Evolutionary conservation across 495 filamentous ascomycete species (phyloP).

Genomic region (Aspergillus affinis): DNA sequence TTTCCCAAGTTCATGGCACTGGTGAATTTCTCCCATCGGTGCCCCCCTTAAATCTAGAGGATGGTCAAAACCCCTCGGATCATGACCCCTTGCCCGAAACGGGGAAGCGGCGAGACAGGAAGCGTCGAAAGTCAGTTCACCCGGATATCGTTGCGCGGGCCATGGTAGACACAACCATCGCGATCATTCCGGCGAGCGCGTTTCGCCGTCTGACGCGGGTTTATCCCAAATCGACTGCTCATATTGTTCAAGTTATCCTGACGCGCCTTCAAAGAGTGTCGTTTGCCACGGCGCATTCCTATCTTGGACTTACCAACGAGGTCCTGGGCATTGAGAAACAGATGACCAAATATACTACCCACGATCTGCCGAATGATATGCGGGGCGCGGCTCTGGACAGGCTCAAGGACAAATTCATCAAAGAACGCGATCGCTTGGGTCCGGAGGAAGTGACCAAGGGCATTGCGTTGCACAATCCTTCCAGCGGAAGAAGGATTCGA

Average conservation of each 20-base stretch:
- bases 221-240: conserved; percentile 92
- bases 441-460: conserved; percentile 87
- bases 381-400: conserved; percentile 80
- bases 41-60: conserved; percentile 73
- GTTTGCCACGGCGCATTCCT: conserved; percentile 88
- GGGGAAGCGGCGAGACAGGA: conserved; percentile 38
- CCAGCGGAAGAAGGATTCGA: conserved; percentile 61
- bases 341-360: conserved; percentile 88
- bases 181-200: conserved; percentile 94
- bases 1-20: conserved; percentile 19
- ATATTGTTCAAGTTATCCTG: conserved; percentile 96
- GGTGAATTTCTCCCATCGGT: conserved; percentile 51
- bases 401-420: conserved; percentile 88
- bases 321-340: conserved; percentile 87
- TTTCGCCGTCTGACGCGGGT: conserved; percentile 92
- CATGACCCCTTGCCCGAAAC: conserved; percentile 14
- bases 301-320: conserved; percentile 86
- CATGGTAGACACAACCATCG: conserved; percentile 97
- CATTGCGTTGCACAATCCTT: conserved; percentile 90
- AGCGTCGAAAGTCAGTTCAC: conserved; percentile 73
- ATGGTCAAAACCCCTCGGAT: conserved; percentile 29
- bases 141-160: conserved; percentile 95
- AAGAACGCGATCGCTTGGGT: conserved; percentile 80
- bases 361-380: conserved; percentile 89
- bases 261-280: conserved; percentile 94